Evolutionary conservation across 2,329 filamentous ascomycete genomes (phyloP), one percentile per base, ranked within the genome.

Genomic region (Stagonosporopsis tanaceti): DNA sequence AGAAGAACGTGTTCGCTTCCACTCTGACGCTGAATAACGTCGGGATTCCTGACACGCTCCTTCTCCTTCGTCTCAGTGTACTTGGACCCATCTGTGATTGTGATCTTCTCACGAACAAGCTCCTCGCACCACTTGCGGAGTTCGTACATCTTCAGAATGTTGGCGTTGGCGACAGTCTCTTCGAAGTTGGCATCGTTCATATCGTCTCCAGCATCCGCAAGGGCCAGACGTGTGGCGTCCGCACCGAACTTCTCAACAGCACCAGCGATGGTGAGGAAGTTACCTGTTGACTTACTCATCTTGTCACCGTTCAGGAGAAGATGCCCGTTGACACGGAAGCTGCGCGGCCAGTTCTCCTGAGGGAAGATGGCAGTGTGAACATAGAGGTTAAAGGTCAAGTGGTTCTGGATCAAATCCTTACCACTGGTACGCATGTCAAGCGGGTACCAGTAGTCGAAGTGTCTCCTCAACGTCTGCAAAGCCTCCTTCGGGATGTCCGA

Each of bases 101-200:
- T 63, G 32, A 77, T 71, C 5, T 78, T 78, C 57, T 94, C 89
- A 66, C 88, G 86, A 53, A 90, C 80, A 70, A 91, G 85, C 72
- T 97, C 92, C 78, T 98, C 92, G 62, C 91, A 93, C 94, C 94
- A 98, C 76, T 96, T 91, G 73, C 92, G 88, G 50, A 96, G 82
- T 72, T 86, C 89, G 71, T 87, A 93, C 50, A 98, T 85, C 70
- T 93, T 89, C 61, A 98, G 83, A 69, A 97, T 96, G 72, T 89
- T 93, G 75, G 89, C 91, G 78, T 98, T 95, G 38, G 95, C 95
- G 37, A 97, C 93, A 53, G 90, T 87, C 80, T 99, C 95, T 72
- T 97, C 95, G 65, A 99, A 96, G 82, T 99, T 99, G 69, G 94
- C 93, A 77, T 99, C 95, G 62, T 92, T 90, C 61, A 97, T 93